Evolutionary conservation across 176 grass and related monocot genomes (phyloP), one percentile per base, ranked within the genome.

Genomic region (Cenchrus americanus): DNA sequence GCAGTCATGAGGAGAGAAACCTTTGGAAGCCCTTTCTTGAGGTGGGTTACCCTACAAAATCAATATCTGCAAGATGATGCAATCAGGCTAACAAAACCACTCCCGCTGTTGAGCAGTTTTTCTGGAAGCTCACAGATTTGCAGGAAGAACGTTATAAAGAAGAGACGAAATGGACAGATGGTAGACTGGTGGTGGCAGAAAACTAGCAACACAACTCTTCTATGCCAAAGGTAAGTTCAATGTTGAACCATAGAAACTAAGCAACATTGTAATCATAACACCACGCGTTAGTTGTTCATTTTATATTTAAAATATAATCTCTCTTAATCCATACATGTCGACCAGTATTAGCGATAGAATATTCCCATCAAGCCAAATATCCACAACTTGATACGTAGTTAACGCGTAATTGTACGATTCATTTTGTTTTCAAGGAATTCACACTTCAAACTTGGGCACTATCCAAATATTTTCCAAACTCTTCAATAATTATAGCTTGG

Each of bases 11-110:
- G 69, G 57, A 52, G 43, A 72, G 5, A 40, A 80, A 80, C 61
- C 18, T 75, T 75, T 19, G 24, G 24, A 18, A 81, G 50, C 70
- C 78, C 71, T 87, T 81, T 87, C 85, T 59, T 24, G 14, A 32
- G 61, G 49, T 87, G 62, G 86, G 72, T 71, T 77, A 70, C 71
- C 79, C 51, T 82, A 69, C 50, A 82, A 13, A 69, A 75, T 54
- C 21, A 51, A 50, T 8, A 51, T 80, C 4, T 53, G 30, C 78
- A 55, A 67, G 32, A 14, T 47, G 60, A 80, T 68, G 62, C 68
- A 37, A 87, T 80, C 80, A 74, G 22, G 61, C 60, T 76, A 67
- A 67, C 71, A 60, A 81, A 76, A 76, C 63, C 53, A 77, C 23
- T 41, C 27, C 65, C 52, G 53, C 10, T 52, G 44, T 23, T 62